Percentiles rank a stretch among this genome's conserved stretches.
Conservation (phyloP, 352 stramenopile genomes). For the Phytophthora pinifolia region DNA sequence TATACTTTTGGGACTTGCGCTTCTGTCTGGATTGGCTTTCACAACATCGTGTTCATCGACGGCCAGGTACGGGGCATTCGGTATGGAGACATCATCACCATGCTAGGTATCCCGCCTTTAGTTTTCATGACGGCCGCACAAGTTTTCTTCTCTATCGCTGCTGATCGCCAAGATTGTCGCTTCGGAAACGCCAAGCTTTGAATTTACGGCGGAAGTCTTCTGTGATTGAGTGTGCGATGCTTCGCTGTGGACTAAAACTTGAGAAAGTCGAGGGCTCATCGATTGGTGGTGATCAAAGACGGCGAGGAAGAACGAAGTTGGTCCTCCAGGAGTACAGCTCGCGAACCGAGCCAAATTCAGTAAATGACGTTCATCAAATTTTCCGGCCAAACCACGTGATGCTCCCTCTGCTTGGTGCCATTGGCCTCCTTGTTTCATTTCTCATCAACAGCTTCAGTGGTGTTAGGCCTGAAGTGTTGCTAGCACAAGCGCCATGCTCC, state of each 20-base stretch:
- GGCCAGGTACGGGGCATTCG: conserved; percentile 30
- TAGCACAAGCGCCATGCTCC: conserved; percentile 18
- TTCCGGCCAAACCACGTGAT: conserved; percentile 7
- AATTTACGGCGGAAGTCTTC: conserved; percentile 4
- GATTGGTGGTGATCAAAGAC: not conserved
- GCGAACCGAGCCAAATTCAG: conserved; percentile 22
- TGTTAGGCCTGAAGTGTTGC: not conserved
- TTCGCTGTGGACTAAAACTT: conserved; percentile 11
- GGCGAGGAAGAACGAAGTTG: not conserved
- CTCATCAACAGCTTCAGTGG: not conserved
- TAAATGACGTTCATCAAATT: conserved; percentile 21
- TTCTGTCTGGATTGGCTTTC: conserved; percentile 30
- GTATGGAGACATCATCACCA: conserved; percentile 7
- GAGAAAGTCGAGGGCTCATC: conserved; percentile 6
- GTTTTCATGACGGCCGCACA: conserved; percentile 23
- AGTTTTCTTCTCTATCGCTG: conserved; percentile 22
- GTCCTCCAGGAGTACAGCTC: not conserved
- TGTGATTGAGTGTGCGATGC: conserved; percentile 21
- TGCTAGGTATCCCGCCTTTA: conserved; percentile 21
- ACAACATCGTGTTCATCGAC: conserved; percentile 38
- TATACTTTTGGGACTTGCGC: conserved; percentile 32
- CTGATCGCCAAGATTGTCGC: conserved; percentile 21
- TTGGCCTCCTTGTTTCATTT: too few species aligned
- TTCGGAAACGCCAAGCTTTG: conserved; percentile 8
- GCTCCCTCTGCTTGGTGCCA: too few species aligned